Percentiles rank a stretch among this genome's conserved stretches.
phyloP scores from a whole-genome alignment of 768 basidiomycete species.

The Erythrobasidium yunnanense region DNA sequence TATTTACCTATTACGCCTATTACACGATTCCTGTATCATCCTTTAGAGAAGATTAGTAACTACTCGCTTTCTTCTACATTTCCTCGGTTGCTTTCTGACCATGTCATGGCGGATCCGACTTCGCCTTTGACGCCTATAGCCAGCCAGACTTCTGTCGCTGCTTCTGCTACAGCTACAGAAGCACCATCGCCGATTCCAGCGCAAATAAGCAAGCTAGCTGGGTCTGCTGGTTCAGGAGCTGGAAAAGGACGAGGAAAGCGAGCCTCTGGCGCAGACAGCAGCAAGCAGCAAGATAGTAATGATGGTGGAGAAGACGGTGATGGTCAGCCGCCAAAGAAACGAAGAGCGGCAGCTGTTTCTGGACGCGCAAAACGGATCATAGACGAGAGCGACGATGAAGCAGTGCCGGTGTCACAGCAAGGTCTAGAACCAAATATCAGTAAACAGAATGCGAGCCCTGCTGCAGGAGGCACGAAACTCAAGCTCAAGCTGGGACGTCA shows the following conservation, averaged over 20 bases:
- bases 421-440: too few relatives aligned
- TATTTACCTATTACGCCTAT: too few relatives aligned
- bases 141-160: background rate
- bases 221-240: background rate
- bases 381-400: background rate
- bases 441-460: background rate
- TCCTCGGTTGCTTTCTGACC: too few relatives aligned
- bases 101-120: too few relatives aligned
- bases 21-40: too few relatives aligned
- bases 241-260: constrained; percentile 6
- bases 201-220: background rate
- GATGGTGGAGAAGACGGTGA: background rate
- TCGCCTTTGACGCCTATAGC: background rate
- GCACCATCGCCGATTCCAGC: background rate
- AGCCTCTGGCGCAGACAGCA: background rate
- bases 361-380: background rate
- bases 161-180: background rate
- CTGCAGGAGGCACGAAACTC: background rate
- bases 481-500: background rate
- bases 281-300: background rate
- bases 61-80: too few relatives aligned
- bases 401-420: too few relatives aligned
- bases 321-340: background rate
- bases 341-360: background rate
- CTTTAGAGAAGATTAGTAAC: too few relatives aligned